phyloP scores from a whole-genome alignment of 1,284 basidiomycete genomes.

The Trichosporon faecale region DNA sequence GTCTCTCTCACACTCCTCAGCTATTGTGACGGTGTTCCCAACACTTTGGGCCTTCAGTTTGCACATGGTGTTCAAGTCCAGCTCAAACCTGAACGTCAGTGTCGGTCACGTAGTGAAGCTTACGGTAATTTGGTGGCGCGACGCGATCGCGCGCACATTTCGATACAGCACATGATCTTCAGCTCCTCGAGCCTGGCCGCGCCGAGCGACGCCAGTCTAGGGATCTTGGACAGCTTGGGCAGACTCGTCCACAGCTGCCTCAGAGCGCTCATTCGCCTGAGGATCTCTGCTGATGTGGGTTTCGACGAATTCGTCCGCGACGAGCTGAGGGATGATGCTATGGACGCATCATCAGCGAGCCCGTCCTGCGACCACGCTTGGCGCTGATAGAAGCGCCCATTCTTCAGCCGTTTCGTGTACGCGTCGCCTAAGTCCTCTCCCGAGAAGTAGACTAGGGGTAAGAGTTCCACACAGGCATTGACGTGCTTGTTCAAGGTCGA shows the following conservation, averaged over 20 bases:
- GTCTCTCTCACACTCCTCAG: background rate
- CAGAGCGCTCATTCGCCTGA: conserved; percentile 12
- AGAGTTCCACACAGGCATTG: background rate
- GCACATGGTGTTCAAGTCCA: conserved; percentile 37
- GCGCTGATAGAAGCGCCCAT: background rate
- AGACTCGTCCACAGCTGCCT: conserved; percentile 29
- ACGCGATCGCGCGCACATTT: background rate
- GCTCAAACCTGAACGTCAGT: conserved; percentile 33
- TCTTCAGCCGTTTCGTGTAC: conserved; percentile 13
- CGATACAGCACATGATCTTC: conserved; percentile 15
- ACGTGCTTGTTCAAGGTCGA: background rate
- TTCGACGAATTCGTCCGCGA: background rate
- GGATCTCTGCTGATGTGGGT: background rate
- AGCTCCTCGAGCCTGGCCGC: conserved; percentile 5
- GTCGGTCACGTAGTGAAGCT: background rate
- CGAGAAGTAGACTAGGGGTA: background rate
- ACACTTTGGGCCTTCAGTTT: conserved; percentile 29
- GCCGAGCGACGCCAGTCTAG: background rate
- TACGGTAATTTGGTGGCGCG: conserved; percentile 5
- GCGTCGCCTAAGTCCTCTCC: background rate
- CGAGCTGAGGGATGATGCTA: background rate
- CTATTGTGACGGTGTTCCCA: background rate
- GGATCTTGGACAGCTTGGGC: background rate
- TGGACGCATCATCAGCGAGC: background rate
- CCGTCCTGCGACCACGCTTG: background rate